Evolutionary conservation across 768 basidiomycete species (phyloP).

Genomic region (Crassisporium funariophilum): DNA sequence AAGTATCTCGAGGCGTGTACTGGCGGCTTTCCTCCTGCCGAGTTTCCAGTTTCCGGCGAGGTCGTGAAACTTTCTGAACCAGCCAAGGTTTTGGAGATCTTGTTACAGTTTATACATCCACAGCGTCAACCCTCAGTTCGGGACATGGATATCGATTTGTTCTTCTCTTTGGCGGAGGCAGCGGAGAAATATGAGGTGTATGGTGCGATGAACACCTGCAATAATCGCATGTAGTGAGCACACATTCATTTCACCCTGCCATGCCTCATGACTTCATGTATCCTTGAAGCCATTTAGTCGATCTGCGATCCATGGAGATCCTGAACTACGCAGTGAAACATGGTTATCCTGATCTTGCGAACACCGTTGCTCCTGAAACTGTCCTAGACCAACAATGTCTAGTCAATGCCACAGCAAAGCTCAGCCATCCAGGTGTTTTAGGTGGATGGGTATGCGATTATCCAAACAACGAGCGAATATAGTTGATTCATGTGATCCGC

Average conservation of each 20-base stretch:
- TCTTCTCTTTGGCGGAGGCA: constrained; percentile 21
- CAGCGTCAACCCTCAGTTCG: constrained; percentile 5
- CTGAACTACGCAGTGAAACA: constrained; percentile 9
- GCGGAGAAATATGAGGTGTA: constrained; percentile 27
- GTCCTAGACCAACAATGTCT: not conserved
- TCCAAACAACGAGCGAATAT: too few relatives aligned
- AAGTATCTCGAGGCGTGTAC: not conserved
- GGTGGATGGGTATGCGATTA: constrained; percentile 9
- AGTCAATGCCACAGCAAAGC: not conserved
- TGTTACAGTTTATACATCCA: constrained; percentile 13
- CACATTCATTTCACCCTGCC: not conserved
- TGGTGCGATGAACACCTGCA: constrained; percentile 24
- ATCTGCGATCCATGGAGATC: constrained; percentile 2
- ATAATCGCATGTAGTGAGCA: constrained; percentile 17
- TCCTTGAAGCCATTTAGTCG: not conserved
- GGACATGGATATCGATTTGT: constrained; percentile 1
- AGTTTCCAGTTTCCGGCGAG: not conserved
- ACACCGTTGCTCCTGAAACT: not conserved
- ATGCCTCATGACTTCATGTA: not conserved
- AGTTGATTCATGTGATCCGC: too few relatives aligned
- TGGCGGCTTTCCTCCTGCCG: constrained; percentile 2
- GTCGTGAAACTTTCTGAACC: constrained; percentile 1
- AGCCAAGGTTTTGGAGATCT: constrained; percentile 6
- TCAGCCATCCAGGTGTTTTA: constrained; percentile 1
- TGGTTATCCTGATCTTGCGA: constrained; percentile 6